Base-by-base conservation (phyloP, 768 basidiomycete species). In the Boletus pseudo-olivaceus region DNA sequence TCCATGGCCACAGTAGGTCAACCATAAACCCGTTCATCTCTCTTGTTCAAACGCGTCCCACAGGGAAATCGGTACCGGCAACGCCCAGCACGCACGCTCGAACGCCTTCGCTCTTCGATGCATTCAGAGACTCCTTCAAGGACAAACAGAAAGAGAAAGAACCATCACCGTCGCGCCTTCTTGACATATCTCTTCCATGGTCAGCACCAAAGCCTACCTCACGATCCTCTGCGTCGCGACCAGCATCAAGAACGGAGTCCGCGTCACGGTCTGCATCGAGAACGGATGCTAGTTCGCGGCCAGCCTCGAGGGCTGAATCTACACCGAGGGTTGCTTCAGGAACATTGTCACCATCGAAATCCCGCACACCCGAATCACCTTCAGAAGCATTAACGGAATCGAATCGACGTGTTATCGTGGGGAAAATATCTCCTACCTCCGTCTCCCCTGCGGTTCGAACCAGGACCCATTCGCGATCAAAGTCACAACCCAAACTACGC, bases 1-100 rank as follows among this genome's bases (percentile, higher is more conserved):
- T 58, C 39, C 55, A 56, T 7, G 47, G 66, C 17, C 80, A 83
- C 61, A 75, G 81, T 82, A 60, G 52, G 80, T 70, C 32, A 14
- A 34, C 41, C 19, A 76, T 74, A 20, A 26, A 37, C 7, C 29
- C 20, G 3, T 2, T n/a, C 39, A 10, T 23, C 15, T 34, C 15
- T n/a, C 26, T 29, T 33, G 9, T 51, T 61, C 12, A 53, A 51
- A 20, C 26, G 8, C 23, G 15, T 42, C 34, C 30, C n/a, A 1
- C 59, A 77, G 76, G 64, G 53, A 75, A 73, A 66, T 61, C 68
- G 0, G 65, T 63, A 8, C 77, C 70, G 40, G 57, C 68, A 19
- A 53, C 37, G 0, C 40, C 59, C 4, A 58, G 14, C 49, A 14
- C 59, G 51, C 60, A 65, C 41, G 11, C 59, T 26, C 54, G 51